Base-by-base conservation (phyloP, 2,329 filamentous ascomycete species). In the Pseudopithomyces maydicus region DNA sequence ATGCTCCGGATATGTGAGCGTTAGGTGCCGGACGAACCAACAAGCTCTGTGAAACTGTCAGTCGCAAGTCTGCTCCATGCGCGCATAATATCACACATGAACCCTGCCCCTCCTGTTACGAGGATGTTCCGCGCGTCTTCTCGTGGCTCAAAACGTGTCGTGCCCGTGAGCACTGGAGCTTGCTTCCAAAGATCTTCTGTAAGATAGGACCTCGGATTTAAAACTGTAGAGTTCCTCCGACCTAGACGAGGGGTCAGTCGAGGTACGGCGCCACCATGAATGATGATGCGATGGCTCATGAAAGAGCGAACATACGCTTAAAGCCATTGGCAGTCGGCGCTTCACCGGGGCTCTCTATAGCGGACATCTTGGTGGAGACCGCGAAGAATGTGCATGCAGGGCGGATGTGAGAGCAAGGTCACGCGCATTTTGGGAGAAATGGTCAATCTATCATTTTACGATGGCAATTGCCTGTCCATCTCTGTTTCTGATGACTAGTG, bases 81-180 rank as follows among this genome's bases (percentile, higher is more conserved):
- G 29, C 17, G n/a, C 20, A 42, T 20, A 15, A 26, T 56, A 53
- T 58, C 88, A 76, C 81, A 92, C 90, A 94, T 93, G 81, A 95
- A 95, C 65, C 91, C 91, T 60, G 90, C 90, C 52, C 90, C 91
- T 48, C 91, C 91, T 19, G 91, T 94, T 61, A 95, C 84, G 83
- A 94, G 88, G 67, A 94, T 92, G 70, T 92, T 93, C 75, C 85
- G 89, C 53, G 90, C 86, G 74, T 89, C 86, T 22, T 82, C 79
- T 5, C 88, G 79, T 42, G 89, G 86, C 68, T 88, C 85, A 65
- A 90, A 93, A 62, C 85, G 86, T 58, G 89, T 91, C 63, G 82
- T 87, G 35, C 90, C 90, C 11, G 74, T 87, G 53, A 92, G 80
- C 26, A 91, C 73, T 17, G 90, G 90, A 2, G 90, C 89, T 47